Conservation (phyloP, 2,329 filamentous ascomycete genomes). For the Furcasterigmium furcatum region DNA sequence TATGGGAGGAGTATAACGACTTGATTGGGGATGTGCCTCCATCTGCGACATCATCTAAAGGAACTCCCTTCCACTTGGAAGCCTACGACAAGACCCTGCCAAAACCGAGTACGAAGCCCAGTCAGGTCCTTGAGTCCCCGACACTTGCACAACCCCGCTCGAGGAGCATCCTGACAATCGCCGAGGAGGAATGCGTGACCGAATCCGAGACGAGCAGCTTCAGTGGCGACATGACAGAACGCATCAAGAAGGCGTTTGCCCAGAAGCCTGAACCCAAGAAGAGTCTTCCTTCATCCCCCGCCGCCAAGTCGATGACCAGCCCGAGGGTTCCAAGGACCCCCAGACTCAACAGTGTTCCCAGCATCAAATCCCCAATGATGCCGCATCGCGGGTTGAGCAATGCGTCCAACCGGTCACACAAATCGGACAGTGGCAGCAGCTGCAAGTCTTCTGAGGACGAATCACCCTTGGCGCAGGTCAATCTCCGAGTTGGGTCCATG, state of each 20-base stretch:
- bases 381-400: constrained; percentile 20
- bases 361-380: constrained; percentile 3
- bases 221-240: constrained; percentile 52
- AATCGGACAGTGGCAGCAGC: constrained; percentile 39
- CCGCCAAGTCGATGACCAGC: too few species aligned
- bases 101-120: constrained; percentile 26
- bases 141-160: constrained; percentile 27
- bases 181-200: constrained; percentile 12
- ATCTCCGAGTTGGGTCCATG: constrained; percentile 75
- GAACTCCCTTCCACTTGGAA: constrained; percentile 54
- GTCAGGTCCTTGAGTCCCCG: constrained; percentile 39
- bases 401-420: constrained; percentile 28
- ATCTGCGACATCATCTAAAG: constrained; percentile 54
- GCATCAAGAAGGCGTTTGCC: constrained; percentile 45
- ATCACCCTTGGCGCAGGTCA: constrained; percentile 66
- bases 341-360: neutral
- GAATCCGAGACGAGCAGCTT: constrained; percentile 45
- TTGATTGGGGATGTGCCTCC: constrained; percentile 64
- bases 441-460: constrained; percentile 51
- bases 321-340: neutral
- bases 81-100: constrained; percentile 35
- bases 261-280: constrained; percentile 19
- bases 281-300: neutral
- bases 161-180: neutral
- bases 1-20: constrained; percentile 95